Evolutionary conservation across 331 rosid species (phyloP).

Genomic region (Dryas integrifolia): DNA sequence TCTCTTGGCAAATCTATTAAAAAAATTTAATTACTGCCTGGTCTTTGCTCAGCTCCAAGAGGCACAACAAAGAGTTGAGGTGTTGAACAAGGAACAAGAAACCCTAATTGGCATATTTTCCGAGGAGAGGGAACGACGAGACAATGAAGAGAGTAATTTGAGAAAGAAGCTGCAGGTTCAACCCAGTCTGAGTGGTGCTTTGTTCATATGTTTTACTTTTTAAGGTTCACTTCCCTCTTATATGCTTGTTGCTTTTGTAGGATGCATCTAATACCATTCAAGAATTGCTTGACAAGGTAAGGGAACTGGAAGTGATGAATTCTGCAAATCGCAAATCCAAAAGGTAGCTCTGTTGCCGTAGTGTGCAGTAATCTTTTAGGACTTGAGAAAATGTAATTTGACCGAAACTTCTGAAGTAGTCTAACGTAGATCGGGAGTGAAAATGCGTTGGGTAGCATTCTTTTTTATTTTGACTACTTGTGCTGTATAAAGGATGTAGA

Average conservation of each 20-base stretch:
- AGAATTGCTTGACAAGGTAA: constrained; percentile 56
- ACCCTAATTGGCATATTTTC: constrained; percentile 66
- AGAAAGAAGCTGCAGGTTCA: constrained; percentile 81
- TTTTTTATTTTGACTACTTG: not conserved
- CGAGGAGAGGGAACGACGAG: constrained; percentile 83
- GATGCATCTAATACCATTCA: constrained; percentile 67
- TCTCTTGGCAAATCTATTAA: not conserved
- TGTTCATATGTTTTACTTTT: not conserved
- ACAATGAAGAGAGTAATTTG: constrained; percentile 58
- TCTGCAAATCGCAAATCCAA: constrained; percentile 24
- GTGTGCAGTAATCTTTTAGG: not conserved
- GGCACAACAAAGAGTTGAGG: constrained; percentile 51
- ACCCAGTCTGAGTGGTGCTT: not conserved
- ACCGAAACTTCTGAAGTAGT: constrained; percentile 1
- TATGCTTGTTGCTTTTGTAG: constrained; percentile 32
- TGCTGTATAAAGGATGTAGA: not conserved
- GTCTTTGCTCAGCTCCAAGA: constrained; percentile 50
- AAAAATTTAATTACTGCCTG: not conserved
- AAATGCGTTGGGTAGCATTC: not conserved
- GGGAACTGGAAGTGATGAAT: constrained; percentile 46
- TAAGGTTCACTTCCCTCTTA: not conserved
- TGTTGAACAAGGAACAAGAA: constrained; percentile 74
- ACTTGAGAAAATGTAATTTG: not conserved
- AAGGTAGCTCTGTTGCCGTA: not conserved
- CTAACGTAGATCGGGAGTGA: constrained; percentile 4